These are phyloP conservation scores for Tetrapisispora iriomotensis DNA, from an alignment of 805 yeast genomes.

Conservation along the genomic window DNA sequence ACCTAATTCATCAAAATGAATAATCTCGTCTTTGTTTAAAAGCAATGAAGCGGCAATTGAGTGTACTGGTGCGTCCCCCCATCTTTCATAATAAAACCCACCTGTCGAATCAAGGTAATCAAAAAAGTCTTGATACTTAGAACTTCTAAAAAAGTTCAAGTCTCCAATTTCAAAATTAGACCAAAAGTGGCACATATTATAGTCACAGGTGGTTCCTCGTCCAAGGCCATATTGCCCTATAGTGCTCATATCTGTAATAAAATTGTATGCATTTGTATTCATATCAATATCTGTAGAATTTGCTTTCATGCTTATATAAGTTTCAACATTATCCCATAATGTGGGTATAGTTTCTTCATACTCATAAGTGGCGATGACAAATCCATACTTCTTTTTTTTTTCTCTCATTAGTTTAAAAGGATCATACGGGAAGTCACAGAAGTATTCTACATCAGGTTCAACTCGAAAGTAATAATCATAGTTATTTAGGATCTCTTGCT, in stretches of 20 bases:
- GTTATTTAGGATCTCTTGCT: constrained; percentile 56
- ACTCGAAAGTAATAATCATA: constrained; percentile 93
- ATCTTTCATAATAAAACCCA: constrained; percentile 77
- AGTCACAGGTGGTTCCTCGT: constrained; percentile 40
- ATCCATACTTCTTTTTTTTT: constrained; percentile 73
- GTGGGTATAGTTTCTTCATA: constrained; percentile 80
- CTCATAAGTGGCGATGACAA: constrained; percentile 75
- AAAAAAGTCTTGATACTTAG: constrained; percentile 53
- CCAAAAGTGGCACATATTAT: constrained; percentile 83
- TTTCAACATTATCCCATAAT: constrained; percentile 65
- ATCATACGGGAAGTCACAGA: constrained; percentile 78
- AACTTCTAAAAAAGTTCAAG: constrained; percentile 59
- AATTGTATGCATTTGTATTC: constrained; percentile 22
- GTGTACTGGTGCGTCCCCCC: constrained; percentile 97
- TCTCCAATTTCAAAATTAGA: constrained; percentile 74
- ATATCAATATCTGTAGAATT: constrained; percentile 39
- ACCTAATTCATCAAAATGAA: constrained; percentile 76
- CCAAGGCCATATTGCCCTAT: constrained; percentile 35
- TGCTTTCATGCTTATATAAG: constrained; percentile 36
- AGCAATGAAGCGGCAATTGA: constrained; percentile 57
- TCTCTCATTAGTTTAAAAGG: constrained; percentile 76
- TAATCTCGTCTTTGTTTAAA: constrained; percentile 49
- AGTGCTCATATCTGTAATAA: constrained; percentile 44
- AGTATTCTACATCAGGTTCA: constrained; percentile 84
- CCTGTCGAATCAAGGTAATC: constrained; percentile 55